Conservation (phyloP, 169 alveolate genomes). For the Plasmodium cynomolgi region DNA sequence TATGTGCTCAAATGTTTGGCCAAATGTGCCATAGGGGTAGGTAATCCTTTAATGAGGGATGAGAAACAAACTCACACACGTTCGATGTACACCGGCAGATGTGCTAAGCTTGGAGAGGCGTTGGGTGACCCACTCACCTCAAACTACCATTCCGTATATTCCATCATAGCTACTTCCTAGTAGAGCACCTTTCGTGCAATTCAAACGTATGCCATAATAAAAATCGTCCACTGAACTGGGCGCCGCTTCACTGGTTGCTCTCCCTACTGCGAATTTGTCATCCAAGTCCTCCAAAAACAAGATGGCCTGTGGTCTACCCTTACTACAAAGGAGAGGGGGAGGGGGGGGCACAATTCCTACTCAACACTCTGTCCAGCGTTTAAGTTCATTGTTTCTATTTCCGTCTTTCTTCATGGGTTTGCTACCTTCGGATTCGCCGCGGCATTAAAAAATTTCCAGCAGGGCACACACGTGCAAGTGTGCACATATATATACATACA, state of each 20-base stretch:
- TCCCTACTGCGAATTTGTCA: no score
- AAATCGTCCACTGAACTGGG: not conserved
- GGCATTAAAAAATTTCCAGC: not conserved
- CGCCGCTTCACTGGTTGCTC: not conserved
- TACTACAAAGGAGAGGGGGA: no score
- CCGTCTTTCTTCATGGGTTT: not conserved
- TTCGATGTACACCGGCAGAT: not conserved
- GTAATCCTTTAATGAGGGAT: not conserved
- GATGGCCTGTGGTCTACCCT: not conserved
- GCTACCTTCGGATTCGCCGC: not conserved
- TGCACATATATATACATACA: not conserved
- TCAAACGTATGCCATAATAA: not conserved
- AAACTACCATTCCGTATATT: not conserved
- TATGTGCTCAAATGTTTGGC: no score
- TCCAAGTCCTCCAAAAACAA: no score
- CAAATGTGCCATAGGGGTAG: not conserved
- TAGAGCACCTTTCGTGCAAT: not conserved
- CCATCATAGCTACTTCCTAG: not conserved
- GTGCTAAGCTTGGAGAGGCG: not conserved
- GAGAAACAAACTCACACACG: not conserved
- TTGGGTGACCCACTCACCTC: not conserved
- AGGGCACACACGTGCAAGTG: not conserved
- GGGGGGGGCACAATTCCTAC: not conserved
- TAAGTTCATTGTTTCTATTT: not conserved
- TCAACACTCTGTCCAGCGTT: not conserved